Evolutionary conservation across 768 basidiomycete genomes (phyloP).

Genomic region (Arthromyces matolae): DNA sequence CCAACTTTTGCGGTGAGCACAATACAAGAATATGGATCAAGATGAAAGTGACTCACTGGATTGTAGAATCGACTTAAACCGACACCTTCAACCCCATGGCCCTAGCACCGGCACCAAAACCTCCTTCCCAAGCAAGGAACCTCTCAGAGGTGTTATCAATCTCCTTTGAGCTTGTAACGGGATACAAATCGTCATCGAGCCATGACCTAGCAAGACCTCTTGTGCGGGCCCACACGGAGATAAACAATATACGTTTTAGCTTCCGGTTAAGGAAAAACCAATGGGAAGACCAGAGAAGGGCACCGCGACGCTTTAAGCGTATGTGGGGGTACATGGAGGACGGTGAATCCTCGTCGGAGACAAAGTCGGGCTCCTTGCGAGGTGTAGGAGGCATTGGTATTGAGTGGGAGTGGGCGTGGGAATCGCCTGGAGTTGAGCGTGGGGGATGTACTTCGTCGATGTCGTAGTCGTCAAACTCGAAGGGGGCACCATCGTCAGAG

Average conservation of each 20-base stretch:
- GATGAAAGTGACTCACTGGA: conserved; percentile 6
- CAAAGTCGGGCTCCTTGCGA: conserved; percentile 35
- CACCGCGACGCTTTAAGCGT: conserved; percentile 61
- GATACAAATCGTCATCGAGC: conserved; percentile 46
- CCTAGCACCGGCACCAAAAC: conserved; percentile 74
- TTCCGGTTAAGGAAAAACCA: conserved; percentile 97
- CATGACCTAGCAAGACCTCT: conserved; percentile 52
- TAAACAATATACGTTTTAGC: conserved; percentile 86
- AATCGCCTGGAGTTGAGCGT: too few species aligned
- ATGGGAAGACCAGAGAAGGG: conserved; percentile 91
- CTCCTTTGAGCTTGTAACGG: conserved; percentile 28
- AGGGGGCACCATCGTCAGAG: conserved; percentile 71
- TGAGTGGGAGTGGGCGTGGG: conserved; percentile 33
- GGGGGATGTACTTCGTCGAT: conserved; percentile 52
- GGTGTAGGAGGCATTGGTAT: conserved; percentile 39
- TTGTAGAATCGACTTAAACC: conserved; percentile 1
- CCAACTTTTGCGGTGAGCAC: conserved; percentile 8
- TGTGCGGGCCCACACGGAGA: conserved; percentile 87
- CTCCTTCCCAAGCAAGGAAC: conserved; percentile 80
- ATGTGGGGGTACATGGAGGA: conserved; percentile 39
- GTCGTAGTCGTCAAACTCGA: conserved; percentile 81
- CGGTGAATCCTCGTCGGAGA: conserved; percentile 34
- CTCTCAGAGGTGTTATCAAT: conserved; percentile 46
- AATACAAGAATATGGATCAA: background rate
- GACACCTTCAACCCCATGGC: conserved; percentile 57